Evolutionary conservation across 1,139 yeast genomes (phyloP).

Genomic region (Hansenula sp.): DNA sequence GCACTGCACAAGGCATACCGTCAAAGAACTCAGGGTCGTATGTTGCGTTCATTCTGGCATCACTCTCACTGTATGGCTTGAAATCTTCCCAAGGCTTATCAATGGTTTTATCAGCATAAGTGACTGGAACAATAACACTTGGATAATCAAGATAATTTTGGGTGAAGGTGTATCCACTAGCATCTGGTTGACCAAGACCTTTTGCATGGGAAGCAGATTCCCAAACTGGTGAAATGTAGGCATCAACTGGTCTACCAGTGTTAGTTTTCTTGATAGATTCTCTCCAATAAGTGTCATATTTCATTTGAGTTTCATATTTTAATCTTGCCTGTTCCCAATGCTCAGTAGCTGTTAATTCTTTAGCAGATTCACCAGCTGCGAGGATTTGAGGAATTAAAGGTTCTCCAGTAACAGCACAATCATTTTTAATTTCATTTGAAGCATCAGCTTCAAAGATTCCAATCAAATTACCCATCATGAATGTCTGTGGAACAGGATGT

Average conservation of each 20-base stretch:
- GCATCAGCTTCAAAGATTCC: conserved; percentile 10
- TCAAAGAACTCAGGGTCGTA: conserved; percentile 55
- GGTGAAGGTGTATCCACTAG: conserved; percentile 47
- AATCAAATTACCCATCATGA: neutral
- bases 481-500: conserved; percentile 8
- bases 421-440: conserved; percentile 25
- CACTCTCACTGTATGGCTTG: conserved; percentile 32
- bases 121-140: conserved; percentile 57
- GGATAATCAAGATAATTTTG: conserved; percentile 57
- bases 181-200: conserved; percentile 17
- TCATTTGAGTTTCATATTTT: conserved; percentile 30
- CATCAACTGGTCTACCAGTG: conserved; percentile 43
- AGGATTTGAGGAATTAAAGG: conserved; percentile 31
- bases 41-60: conserved; percentile 33
- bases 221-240: conserved; percentile 45
- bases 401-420: conserved; percentile 33
- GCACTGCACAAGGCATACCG: conserved; percentile 65
- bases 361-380: conserved; percentile 26
- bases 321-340: conserved; percentile 24
- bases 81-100: conserved; percentile 33
- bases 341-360: conserved; percentile 30
- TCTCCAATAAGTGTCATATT: conserved; percentile 35
- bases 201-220: conserved; percentile 42
- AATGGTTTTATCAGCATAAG: conserved; percentile 42
- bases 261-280: conserved; percentile 18